Evolutionary conservation across 768 basidiomycete species (phyloP), one percentile per base, ranked within the genome.

Genomic region (Suillus fuscotomentosus): DNA sequence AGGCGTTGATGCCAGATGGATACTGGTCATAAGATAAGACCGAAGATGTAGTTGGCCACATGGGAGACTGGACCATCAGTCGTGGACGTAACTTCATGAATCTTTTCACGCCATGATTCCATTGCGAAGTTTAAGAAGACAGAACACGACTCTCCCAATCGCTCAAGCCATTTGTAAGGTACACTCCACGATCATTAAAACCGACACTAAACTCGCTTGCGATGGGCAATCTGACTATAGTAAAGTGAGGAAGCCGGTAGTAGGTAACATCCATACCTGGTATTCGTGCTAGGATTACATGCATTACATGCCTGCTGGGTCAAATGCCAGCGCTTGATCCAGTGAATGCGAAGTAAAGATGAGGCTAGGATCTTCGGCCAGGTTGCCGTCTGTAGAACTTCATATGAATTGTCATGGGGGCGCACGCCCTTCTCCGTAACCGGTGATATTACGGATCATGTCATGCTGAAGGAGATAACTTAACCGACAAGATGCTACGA

Each of bases 151-250:
- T 67, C 17, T 41, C 72, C 76, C 20, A 9, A 45, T 45, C 45
- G 45, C 7, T 70, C 66, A 48, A 78, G 8, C 9, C 9, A 57
- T 73, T 76, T 51, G 78, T 81, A 65, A 79, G 77, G 73, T 71
- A 84, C 59, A 83, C 77, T 14, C 85, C 89, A 69, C 91, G 91
- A 61, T 85, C 80, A 70, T 89, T 91, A 69, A 79, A 81, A 15
- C 86, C 88, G 2, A 82, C 82, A 60, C 88, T 85, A 76, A 89
- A 94, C 75, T 96, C 94, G 51, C 91, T 93, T 0, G 86, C 87
- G 34, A 89, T 71, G 14, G 87, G 76, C 72, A 63, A 69, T 75
- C 72, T 73, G 84, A 72, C 82, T 15, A 27, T 38, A 41, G 24
- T 24, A 22, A 57, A 27, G 20, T 65, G 36, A 65, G 60, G 56